Conservation (phyloP, 164 flowering plant species). For the Protea cynaroides region DNA sequence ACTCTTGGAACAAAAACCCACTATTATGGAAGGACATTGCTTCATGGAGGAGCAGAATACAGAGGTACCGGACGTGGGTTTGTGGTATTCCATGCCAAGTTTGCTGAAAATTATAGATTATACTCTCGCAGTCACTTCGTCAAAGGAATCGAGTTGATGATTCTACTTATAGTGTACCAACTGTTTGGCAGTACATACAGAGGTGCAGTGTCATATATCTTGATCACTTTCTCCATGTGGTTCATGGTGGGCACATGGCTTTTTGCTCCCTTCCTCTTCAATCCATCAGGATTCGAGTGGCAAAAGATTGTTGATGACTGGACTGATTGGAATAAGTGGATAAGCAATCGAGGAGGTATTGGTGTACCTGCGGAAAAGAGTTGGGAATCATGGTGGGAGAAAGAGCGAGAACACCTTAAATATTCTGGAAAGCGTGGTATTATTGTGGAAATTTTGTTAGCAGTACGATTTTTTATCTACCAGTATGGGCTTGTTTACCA, state of each 20-base stretch:
- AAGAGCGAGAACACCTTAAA: slow-evolving; percentile 89
- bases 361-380: slow-evolving; percentile 92
- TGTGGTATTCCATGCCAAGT: slow-evolving; percentile 95
- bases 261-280: slow-evolving; percentile 36
- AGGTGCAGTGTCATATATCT: slow-evolving; percentile 57
- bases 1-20: slow-evolving; percentile 97
- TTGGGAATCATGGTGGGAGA: slow-evolving; percentile 99
- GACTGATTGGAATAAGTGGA: slow-evolving; percentile 98
- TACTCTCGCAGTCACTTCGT: slow-evolving; percentile 97
- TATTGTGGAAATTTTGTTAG: slow-evolving; percentile 58
- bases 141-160: slow-evolving; percentile 86
- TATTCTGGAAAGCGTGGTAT: slow-evolving; percentile 81
- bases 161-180: slow-evolving; percentile 76
- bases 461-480: slow-evolving; percentile 80
- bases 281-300: slow-evolving; percentile 13
- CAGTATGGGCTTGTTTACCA: slow-evolving; percentile 97
- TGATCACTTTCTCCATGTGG: slow-evolving; percentile 90
- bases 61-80: slow-evolving; percentile 94
- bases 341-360: slow-evolving; percentile 80
- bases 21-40: slow-evolving; percentile 87
- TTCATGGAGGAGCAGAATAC: slow-evolving; percentile 98
- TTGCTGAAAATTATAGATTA: slow-evolving; percentile 90
- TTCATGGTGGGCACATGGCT: slow-evolving; percentile 99
- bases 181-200: slow-evolving; percentile 65
- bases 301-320: slow-evolving; percentile 97